These are phyloP conservation scores for Lachancea lanzarotensis DNA, from an alignment of 805 yeast genomes.

Conservation along the genomic window DNA sequence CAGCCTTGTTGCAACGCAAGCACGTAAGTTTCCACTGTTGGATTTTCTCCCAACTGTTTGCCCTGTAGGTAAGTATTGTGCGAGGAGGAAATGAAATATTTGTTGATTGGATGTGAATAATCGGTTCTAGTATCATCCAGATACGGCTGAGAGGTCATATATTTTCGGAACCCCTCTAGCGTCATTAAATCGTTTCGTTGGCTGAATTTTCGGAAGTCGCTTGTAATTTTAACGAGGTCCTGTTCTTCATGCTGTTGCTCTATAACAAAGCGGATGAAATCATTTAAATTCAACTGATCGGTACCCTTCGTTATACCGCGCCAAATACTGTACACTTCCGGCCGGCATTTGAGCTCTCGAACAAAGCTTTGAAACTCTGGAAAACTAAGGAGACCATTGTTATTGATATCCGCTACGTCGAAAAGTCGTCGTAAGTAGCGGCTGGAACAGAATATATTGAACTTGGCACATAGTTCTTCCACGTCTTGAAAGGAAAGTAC, in stretches of 20 bases:
- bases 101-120: slow-evolving; percentile 62
- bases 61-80: slow-evolving; percentile 92
- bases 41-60: slow-evolving; percentile 76
- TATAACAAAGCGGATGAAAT: slow-evolving; percentile 40
- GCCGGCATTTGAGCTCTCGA: slow-evolving; percentile 53
- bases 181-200: slow-evolving; percentile 14
- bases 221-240: slow-evolving; percentile 24
- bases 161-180: slow-evolving; percentile 25
- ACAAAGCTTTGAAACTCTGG: slow-evolving; percentile 74
- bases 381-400: slow-evolving; percentile 52
- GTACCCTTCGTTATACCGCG: slow-evolving; percentile 23
- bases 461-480: slow-evolving; percentile 51
- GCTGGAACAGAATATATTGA: slow-evolving; percentile 68
- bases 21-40: slow-evolving; percentile 86
- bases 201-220: slow-evolving; percentile 35
- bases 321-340: slow-evolving; percentile 55
- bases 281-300: slow-evolving; percentile 22
- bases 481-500: slow-evolving; percentile 60
- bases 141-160: slow-evolving; percentile 29
- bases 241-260: slow-evolving; percentile 44
- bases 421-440: slow-evolving; percentile 46
- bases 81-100: slow-evolving; percentile 85
- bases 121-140: slow-evolving; percentile 29
- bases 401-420: slow-evolving; percentile 43
- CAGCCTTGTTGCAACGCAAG: slow-evolving; percentile 87